phyloP scores from a whole-genome alignment of 2,329 filamentous ascomycete species.

The Verticillium nubilum region DNA sequence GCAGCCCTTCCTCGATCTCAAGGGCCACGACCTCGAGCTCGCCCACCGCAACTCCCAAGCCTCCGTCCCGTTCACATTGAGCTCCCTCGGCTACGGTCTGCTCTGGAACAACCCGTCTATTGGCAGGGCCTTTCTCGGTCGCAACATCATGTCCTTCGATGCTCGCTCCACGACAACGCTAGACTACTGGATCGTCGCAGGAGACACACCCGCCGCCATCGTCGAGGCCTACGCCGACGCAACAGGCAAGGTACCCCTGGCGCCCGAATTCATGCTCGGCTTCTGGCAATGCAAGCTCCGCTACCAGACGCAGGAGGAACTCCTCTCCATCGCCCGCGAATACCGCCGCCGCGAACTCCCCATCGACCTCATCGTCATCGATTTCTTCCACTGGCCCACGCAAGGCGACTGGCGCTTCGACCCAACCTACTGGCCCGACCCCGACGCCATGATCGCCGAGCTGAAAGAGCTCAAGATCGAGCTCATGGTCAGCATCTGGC shows the following conservation, averaged over 20 bases:
- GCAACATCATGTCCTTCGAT: slow-evolving; percentile 54
- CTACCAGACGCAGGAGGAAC: slow-evolving; percentile 57
- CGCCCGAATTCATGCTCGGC: slow-evolving; percentile 59
- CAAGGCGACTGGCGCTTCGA: slow-evolving; percentile 68
- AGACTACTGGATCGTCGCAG: slow-evolving; percentile 58
- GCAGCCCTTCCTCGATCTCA: slow-evolving; percentile 52
- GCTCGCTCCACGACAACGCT: slow-evolving; percentile 47
- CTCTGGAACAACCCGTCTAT: slow-evolving; percentile 59
- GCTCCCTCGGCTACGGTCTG: slow-evolving; percentile 52
- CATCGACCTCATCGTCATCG: slow-evolving; percentile 56
- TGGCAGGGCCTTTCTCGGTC: slow-evolving; percentile 51
- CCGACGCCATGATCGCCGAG: slow-evolving; percentile 59
- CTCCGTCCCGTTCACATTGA: slow-evolving; percentile 53
- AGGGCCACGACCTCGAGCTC: slow-evolving; percentile 54
- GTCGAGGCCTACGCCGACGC: slow-evolving; percentile 45
- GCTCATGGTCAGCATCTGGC: slow-evolving; percentile 67
- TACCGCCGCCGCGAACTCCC: slow-evolving; percentile 47
- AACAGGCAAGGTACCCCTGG: slow-evolving; percentile 54
- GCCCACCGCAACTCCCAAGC: slow-evolving; percentile 60
- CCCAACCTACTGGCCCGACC: slow-evolving; percentile 58
- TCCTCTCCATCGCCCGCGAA: slow-evolving; percentile 51
- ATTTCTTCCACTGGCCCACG: slow-evolving; percentile 60
- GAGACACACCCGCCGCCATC: slow-evolving; percentile 45
- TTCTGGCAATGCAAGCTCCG: slow-evolving; percentile 62
- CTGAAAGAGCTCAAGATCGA: slow-evolving; percentile 54